Evolutionary conservation across 495 filamentous ascomycete species (phyloP).

Genomic region (Neurospora sp.): DNA sequence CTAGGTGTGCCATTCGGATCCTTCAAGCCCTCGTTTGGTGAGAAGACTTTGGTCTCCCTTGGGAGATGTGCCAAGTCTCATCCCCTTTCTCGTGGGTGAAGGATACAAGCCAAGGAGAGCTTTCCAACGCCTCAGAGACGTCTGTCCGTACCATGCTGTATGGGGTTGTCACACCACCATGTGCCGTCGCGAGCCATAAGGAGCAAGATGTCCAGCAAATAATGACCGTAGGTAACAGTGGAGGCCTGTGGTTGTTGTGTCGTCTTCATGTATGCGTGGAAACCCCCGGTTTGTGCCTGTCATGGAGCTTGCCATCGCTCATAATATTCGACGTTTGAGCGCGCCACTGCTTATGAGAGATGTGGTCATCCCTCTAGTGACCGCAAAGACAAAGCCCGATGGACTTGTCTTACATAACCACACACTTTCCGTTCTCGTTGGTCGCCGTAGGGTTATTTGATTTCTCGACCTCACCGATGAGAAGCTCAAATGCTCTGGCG

Average conservation of each 20-base stretch:
- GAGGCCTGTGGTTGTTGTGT: neutral
- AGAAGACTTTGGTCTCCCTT: neutral
- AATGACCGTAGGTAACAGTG: neutral
- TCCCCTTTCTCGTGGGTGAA: neutral
- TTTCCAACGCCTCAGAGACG: neutral
- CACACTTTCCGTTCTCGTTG: slow-evolving; percentile 66
- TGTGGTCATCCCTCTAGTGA: neutral
- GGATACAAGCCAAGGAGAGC: neutral
- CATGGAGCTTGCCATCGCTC: neutral
- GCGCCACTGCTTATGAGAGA: neutral
- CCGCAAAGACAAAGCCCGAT: neutral
- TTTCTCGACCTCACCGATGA: slow-evolving; percentile 94
- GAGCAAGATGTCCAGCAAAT: neutral
- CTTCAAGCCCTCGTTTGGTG: neutral
- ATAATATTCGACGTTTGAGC: neutral
- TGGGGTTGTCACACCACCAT: neutral
- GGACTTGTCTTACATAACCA: slow-evolving; percentile 55
- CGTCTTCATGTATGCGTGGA: neutral
- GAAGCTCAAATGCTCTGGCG: slow-evolving; percentile 79
- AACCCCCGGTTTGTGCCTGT: neutral
- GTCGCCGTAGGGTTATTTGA: slow-evolving; percentile 82
- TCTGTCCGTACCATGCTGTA: neutral
- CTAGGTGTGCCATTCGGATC: neutral
- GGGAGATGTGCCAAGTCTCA: neutral
- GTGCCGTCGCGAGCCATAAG: neutral